Conservation (phyloP, 305 asterid genomes). For the Rubia occidens region DNA sequence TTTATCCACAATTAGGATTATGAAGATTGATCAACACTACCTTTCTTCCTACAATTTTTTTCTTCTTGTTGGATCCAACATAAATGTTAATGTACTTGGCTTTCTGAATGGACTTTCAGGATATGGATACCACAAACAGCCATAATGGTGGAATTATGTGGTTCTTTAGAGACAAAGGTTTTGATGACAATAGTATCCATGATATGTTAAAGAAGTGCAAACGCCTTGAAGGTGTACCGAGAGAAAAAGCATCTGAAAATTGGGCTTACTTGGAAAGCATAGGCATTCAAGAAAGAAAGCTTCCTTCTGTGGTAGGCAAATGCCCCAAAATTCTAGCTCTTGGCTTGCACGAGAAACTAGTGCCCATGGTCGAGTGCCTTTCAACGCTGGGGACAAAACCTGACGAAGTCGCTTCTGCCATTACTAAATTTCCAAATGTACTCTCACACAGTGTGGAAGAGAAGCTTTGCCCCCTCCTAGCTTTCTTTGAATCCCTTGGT, state of each 20-base stretch:
- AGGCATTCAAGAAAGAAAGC: conserved; percentile 83
- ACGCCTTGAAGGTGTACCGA: conserved; percentile 59
- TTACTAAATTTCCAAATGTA: conserved; percentile 71
- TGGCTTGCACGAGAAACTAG: conserved; percentile 57
- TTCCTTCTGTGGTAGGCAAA: conserved; percentile 58
- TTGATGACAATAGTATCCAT: conserved; percentile 56
- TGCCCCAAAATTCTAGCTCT: conserved; percentile 88
- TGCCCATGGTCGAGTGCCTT: conserved; percentile 83
- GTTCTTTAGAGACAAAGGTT: conserved; percentile 92
- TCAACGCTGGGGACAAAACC: conserved; percentile 64
- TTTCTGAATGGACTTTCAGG: conserved; percentile 26
- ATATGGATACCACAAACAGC: conserved; percentile 57
- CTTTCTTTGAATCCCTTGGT: conserved; percentile 82
- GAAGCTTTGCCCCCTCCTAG: conserved; percentile 92
- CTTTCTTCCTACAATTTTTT: neutral
- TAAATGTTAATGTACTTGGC: neutral
- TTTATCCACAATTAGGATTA: neutral
- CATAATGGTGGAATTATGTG: conserved; percentile 68
- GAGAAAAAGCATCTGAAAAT: conserved; percentile 71
- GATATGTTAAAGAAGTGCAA: conserved; percentile 78
- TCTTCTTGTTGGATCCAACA: neutral
- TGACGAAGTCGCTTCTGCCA: conserved; percentile 70
- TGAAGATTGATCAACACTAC: neutral
- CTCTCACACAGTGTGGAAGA: conserved; percentile 78
- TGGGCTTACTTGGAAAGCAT: conserved; percentile 87